A percentile compares a stretch with the other conserved stretches of the same genome.
phyloP scores from a whole-genome alignment of 1,139 yeast genomes.

The Geotrichum phurueaensis region DNA sequence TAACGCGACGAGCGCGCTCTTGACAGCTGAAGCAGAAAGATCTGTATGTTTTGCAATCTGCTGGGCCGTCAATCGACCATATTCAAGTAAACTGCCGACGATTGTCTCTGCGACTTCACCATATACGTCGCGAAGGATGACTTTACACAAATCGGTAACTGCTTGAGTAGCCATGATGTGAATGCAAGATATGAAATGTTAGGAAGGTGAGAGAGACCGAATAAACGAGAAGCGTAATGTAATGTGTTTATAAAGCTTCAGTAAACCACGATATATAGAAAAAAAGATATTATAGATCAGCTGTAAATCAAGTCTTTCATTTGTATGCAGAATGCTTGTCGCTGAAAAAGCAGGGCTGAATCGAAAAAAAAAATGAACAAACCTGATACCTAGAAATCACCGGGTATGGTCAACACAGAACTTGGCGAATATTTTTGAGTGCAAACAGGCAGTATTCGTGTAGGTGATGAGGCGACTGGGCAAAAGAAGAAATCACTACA shows the following conservation, averaged over 20 bases:
- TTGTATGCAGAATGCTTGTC: background rate
- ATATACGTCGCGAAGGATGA: slow-evolving; percentile 34
- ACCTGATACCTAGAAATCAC: background rate
- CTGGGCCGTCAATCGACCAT: slow-evolving; percentile 35
- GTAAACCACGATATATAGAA: background rate
- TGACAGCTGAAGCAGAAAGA: slow-evolving; percentile 32
- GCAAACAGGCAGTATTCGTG: background rate
- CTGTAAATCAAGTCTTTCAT: slow-evolving; percentile 5
- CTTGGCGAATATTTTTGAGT: background rate
- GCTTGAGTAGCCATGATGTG: slow-evolving; percentile 31
- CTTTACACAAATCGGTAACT: slow-evolving; percentile 34
- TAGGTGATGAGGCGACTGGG: background rate
- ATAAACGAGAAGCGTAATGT: background rate
- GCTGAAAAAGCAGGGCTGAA: background rate
- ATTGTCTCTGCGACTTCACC: slow-evolving; percentile 37
- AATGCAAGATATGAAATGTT: background rate
- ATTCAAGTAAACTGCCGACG: slow-evolving; percentile 32
- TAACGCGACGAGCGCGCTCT: slow-evolving; percentile 37
- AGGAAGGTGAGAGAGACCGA: background rate
- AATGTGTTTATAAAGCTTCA: background rate
- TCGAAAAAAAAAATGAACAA: background rate
- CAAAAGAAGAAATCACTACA: background rate
- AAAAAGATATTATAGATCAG: background rate
- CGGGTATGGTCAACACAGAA: background rate
- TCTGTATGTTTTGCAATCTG: slow-evolving; percentile 31